Conservation (phyloP, 2,329 filamentous ascomycete genomes). For the Alternaria sp. region DNA sequence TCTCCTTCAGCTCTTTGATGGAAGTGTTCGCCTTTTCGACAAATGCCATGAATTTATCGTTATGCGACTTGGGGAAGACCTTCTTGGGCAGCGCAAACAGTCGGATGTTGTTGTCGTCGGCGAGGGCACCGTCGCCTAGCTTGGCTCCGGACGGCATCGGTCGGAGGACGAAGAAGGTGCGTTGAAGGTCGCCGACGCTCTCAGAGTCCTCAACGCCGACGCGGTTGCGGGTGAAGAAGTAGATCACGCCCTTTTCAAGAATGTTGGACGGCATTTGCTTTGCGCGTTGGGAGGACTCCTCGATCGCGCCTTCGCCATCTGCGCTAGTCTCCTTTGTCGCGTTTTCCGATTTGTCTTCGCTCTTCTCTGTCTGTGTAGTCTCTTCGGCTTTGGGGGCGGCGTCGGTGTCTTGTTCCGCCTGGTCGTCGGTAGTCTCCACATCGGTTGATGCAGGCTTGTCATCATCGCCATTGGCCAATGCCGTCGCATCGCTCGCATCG, state of each 20-base stretch:
- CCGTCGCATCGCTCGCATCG: conserved; percentile 20
- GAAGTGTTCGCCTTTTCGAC: conserved; percentile 75
- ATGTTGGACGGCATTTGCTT: conserved; percentile 65
- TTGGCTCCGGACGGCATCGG: conserved; percentile 75
- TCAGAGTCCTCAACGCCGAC: conserved; percentile 75
- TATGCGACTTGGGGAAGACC: conserved; percentile 70
- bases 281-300: conserved; percentile 59
- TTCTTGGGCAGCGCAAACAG: conserved; percentile 86
- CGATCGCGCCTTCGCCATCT: conserved; percentile 49
- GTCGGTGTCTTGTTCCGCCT: conserved; percentile 1
- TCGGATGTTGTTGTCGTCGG: conserved; percentile 68
- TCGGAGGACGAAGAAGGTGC: conserved; percentile 79
- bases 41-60: conserved; percentile 79
- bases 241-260: conserved; percentile 86
- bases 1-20: conserved; percentile 73
- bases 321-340: conserved; percentile 26
- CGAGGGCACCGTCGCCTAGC: conserved; percentile 65
- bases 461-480: conserved; percentile 28
- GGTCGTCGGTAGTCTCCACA: conserved; percentile 15
- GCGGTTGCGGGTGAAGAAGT: conserved; percentile 85
- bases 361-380: conserved; percentile 2
- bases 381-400: conserved; percentile 7
- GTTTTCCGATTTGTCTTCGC: conserved; percentile 10
- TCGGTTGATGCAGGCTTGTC: conserved; percentile 9
- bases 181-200: conserved; percentile 73